Conservation (phyloP, 495 filamentous ascomycete species). For the Neurospora discreta region DNA sequence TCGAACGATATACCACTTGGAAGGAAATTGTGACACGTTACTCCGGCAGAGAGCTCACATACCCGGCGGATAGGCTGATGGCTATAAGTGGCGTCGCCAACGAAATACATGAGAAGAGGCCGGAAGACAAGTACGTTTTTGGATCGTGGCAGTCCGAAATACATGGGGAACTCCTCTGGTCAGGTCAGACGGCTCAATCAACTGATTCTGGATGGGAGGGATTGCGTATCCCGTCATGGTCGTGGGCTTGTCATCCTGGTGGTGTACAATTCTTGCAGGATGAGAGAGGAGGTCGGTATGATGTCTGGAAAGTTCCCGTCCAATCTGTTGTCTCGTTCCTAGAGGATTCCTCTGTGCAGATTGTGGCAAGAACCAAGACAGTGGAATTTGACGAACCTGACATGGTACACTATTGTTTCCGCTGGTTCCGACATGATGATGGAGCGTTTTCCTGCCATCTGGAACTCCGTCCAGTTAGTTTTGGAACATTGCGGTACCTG, state of each 20-base stretch:
- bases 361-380: neutral
- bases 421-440: too few species aligned
- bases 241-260: neutral
- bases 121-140: neutral
- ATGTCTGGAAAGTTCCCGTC: neutral
- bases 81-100: neutral
- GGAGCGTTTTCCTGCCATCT: too few species aligned
- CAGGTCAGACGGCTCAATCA: neutral
- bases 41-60: neutral
- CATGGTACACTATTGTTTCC: neutral
- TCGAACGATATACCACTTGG: neutral
- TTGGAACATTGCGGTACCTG: too few species aligned
- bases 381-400: neutral
- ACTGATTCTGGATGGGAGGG: neutral
- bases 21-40: neutral
- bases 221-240: neutral
- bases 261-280: neutral
- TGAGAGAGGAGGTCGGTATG: too few species aligned
- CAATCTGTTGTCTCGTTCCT: neutral
- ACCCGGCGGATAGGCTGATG: neutral
- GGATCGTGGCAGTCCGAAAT: neutral
- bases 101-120: neutral
- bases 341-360: neutral
- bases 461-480: too few species aligned
- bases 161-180: neutral